Base-by-base conservation (phyloP, 345 rosid species). In the Aquilaria sinensis region DNA sequence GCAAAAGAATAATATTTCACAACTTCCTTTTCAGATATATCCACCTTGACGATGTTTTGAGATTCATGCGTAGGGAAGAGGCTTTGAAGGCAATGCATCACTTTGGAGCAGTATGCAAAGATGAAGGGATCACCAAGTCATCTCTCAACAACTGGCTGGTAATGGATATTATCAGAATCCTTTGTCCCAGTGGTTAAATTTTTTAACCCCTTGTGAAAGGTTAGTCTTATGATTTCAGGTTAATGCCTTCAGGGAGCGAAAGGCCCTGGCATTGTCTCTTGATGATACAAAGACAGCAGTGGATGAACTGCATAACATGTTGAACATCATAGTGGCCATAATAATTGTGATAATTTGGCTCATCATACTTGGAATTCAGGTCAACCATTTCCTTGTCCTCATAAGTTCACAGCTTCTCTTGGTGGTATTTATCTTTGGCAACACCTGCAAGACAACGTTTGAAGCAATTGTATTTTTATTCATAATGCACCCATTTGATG, bases 381-480 rank as follows among this genome's bases (percentile, higher is more conserved):
- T 81, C 41, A 14, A 67, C 47, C 72, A 79, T 49, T 81, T 81
- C 72, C 77, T 84, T 46, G 79, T 78, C 56, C 71, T 78, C 72
- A 34, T 79, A 47, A 81, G 84, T 75, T 81, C 84, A 34, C 82
- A 75, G 67, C 73, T 81, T 64, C 70, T 84, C 10, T 34, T 84
- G 52, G 66, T 64, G 29, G 89, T 70, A 9, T 81, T 81, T 10
- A 56, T 83, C 37, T 83, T 83, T 12, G 82, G 83, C 31, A 73
- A 81, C 13, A 76, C 77, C 74, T 83, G 83, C 77, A 83, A 77
- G 73, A 77, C 67, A 6, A 68, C 71, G 4, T 78, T 83, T 34
- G 85, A 78, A 67, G 83, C 85, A 2, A 83, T 83, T 56, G 69
- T 81, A 14, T 81, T 83, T 73, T 52, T 83, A 23, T 80, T 83